Base-by-base conservation (phyloP, 2,329 filamentous ascomycete species). In the Sordariomycetes sp. region DNA sequence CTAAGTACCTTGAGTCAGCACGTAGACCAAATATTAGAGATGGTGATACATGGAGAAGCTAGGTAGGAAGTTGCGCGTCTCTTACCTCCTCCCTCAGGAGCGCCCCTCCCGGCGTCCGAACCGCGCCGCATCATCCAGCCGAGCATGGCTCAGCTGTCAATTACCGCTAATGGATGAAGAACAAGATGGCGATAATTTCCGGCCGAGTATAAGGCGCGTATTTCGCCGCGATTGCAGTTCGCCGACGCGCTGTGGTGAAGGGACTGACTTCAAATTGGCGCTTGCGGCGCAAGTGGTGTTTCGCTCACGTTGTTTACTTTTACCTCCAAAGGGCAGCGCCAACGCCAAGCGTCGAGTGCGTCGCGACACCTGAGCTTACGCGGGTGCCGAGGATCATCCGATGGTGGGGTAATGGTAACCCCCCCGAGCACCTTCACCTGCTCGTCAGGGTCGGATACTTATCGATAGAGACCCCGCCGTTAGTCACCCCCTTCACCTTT, bases 61-160 rank as follows among this genome's bases (percentile, higher is more conserved):
- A 53, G 32, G 34, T 52, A 22, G 20, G 34, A 25, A n/a, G 28
- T 32, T 52, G 20, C 20, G 25, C n/a, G 20, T 32, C 6, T 24
- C 55, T 15, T 56, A 56, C 55, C 55, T 56, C 54, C 54, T 17
- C 15, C 48, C 24, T 52, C 55, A 22, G 45, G 42, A 8, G 22
- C 51, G 35, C 73, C 72, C 52, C 69, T 70, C 58, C 70, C 71
- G 62, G 64, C 66, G 52, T 72, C 70, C 58, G 74, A 65, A 48
- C 72, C 69, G 65, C 70, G 74, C 65, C 74, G 78, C 63, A 83
- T 68, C 70, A 81, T 79, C 80, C 80, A 84, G 61, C 79, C 79
- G 59, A 84, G 72, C 80, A 84, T 83, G 24, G 28, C 53, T 39
- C 45, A 50, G 45, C 45, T 24, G 28, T 50, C 20, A 50, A 24